A percentile compares a stretch with the other conserved stretches of the same genome.
These are phyloP conservation scores for Excoecaria agallocha DNA, from an alignment of 345 rosid species.

Conservation along the genomic window DNA sequence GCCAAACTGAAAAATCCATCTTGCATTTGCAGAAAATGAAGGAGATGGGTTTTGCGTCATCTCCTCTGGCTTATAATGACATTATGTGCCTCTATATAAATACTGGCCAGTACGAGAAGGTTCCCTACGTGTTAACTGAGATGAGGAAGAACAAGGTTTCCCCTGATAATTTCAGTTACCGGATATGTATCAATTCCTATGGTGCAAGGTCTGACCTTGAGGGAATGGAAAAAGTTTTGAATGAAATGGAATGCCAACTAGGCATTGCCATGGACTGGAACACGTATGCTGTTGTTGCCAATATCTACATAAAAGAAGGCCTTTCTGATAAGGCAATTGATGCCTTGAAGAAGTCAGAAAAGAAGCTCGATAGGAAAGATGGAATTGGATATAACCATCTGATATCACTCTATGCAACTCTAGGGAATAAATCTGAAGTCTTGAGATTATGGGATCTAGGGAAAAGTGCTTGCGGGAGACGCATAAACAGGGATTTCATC, in stretches of 20 bases:
- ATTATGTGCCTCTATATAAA: conserved; percentile 81
- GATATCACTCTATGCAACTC: conserved; percentile 65
- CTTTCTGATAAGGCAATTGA: conserved; percentile 44
- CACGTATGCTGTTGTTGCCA: conserved; percentile 72
- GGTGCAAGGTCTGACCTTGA: conserved; percentile 56
- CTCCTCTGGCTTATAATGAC: conserved; percentile 62
- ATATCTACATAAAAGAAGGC: conserved; percentile 59
- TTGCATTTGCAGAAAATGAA: conserved; percentile 66
- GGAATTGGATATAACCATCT: conserved; percentile 66
- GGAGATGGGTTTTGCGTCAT: conserved; percentile 59
- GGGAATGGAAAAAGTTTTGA: conserved; percentile 50
- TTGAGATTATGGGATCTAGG: conserved; percentile 64
- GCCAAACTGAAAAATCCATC: conserved; percentile 54
- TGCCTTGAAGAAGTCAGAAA: conserved; percentile 59
- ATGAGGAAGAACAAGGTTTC: conserved; percentile 59
- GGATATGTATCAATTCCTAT: conserved; percentile 71
- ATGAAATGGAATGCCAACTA: conserved; percentile 65
- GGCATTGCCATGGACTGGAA: conserved; percentile 73
- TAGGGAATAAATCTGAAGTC: conserved; percentile 59
- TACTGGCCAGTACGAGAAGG: conserved; percentile 52
- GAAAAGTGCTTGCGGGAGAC: conserved; percentile 60
- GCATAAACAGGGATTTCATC: conserved; percentile 62
- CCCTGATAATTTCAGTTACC: conserved; percentile 79
- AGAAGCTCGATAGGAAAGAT: conserved; percentile 58
- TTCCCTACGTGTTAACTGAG: conserved; percentile 55